Base-by-base conservation (phyloP, 176 grass and related monocot species). In the Zea luxurians region DNA sequence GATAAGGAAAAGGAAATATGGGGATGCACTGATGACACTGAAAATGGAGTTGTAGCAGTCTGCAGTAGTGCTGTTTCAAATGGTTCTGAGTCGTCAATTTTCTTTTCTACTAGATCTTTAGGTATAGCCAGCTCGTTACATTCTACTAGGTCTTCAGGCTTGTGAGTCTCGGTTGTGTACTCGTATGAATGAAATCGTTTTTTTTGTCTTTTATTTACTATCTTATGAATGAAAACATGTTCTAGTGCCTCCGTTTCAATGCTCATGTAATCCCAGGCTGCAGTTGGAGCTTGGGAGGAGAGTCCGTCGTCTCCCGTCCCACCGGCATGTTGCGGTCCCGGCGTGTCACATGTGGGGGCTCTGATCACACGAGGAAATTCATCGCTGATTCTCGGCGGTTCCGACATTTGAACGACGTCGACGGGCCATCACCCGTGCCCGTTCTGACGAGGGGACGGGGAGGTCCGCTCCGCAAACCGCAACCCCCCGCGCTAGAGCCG, bases 91-190 rank as follows among this genome's bases (percentile, higher is more conserved):
- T 37, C 9, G 12, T 43, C 7, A 61, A 61, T 4, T 17, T 37
- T 45, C 41, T 37, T 43, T 20, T 45, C 12, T 48, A 35, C 4
- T 73, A 70, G 75, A 44, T 47, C 1, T 27, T 77, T 77, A 78
- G 48, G 70, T 52, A 62, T 83, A 63, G 45, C 37, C 69, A 69
- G 63, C 66, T 75, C 45, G 12, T 41, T 45, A 55, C 27, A 27
- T 20, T 45, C 12, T 57, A 35, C 4, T 73, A 70, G 75, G 37
- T 47, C 1, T 27, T 77, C 71, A 78, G 48, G 70, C 66, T 75
- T 44, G 12, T 41, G 20, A 55, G 27, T 0, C 41, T 53, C 7
- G 52, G 37, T 63, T 15, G 6, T 74, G 15, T 6, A 18, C 36
- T 58, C 15, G 52, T n/a, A 58, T 27, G 68, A 63, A 50, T 73